Evolutionary conservation across 1,284 basidiomycete genomes (phyloP), one percentile per base, ranked within the genome.

Genomic region (Porogramme epimiltina): DNA sequence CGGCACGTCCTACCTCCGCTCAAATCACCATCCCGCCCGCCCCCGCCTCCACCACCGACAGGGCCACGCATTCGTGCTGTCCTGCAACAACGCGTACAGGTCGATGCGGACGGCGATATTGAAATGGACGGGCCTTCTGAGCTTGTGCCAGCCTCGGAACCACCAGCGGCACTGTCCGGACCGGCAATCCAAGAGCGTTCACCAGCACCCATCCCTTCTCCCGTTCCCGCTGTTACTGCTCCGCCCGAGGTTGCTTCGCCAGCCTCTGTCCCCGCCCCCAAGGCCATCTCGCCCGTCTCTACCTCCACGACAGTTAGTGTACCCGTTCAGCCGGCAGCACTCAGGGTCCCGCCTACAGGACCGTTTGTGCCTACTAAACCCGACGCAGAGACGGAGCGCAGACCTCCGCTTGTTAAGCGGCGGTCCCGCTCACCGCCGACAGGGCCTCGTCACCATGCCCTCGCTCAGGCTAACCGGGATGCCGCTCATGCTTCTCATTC

Each of bases 341-440:
- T 46, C 4, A 40, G 22, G 13, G 38, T 37, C 19, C 33, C 42
- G 1, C 49, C 45, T 1, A 47, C 43, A 5, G 33, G 50, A 13
- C 40, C 54, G 3, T 47, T 49, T 3, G 25, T 56, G 25, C 54
- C 54, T 10, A 39, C 49, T 8, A 51, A 48, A 24, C 54, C 57
- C 4, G 57, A 56, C 3, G 23, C 37, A 2, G 57, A 59, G n/a
- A 19, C 16, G 3, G 57, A 54, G 5, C 40, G 47, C 9, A 48
- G 40, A 33, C 34, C 52, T 8, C n/a, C 13, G 15, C 41, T 46
- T 38, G 31, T 42, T 9, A 37, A 49, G n/a, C 54, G 61, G 3
- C 58, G 52, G 16, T 60, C 62, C 19, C 61, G 59, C 19, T 59
- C 63, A 9, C 62, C 56, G 13, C 59, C 60, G 3, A 53, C 56